Evolutionary conservation across 2,329 filamentous ascomycete species (phyloP), one percentile per base, ranked within the genome.

Genomic region (Apiospora arundinis): DNA sequence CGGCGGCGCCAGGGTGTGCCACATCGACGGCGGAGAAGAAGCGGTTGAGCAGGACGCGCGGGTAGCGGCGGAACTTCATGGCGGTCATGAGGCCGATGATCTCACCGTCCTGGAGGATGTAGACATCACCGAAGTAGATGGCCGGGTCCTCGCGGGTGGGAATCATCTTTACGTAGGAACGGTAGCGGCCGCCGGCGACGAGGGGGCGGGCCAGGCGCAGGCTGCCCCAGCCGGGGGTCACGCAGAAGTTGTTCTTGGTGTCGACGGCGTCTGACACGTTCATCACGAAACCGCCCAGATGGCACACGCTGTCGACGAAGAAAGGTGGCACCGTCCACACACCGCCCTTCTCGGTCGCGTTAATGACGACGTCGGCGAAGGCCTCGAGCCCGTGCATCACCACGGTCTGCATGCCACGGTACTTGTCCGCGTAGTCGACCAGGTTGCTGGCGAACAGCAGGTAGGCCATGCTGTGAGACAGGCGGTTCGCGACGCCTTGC

Each of bases 401-500:
- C 1, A 89, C 86, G 71, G 88, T 85, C 42, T 88, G 82, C 79
- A 89, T 88, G 18, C 86, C 87, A 46, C 83, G 83, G 76, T 87
- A 90, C 65, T 81, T 81, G 12, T 77, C 77, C 14, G 82, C 80
- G 72, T 89, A 90, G 74, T 88, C 85, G 6, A 89, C 87, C 2
- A 89, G 79, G 42, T 85, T 83, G 40, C 85, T 83, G 5, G 77
- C 77, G 77, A 88, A 87, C 0, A 88, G 86, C 82, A 93, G 93
- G 87, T 95, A 95, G 16, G 91, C 90, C 83, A 93, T 88, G 63
- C 90, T 91, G 42, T 91, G 88, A 70, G 91, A 88, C 71, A 94
- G 87, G 80, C 92, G 91, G 81, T 91, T 91, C 37, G 91, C 91
- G 70, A 86, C 85, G 52, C 91, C 92, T 49, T 83, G 84, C 74